Conservation (phyloP, 1,284 basidiomycete species). For the Cystobasidium slooffiae region DNA sequence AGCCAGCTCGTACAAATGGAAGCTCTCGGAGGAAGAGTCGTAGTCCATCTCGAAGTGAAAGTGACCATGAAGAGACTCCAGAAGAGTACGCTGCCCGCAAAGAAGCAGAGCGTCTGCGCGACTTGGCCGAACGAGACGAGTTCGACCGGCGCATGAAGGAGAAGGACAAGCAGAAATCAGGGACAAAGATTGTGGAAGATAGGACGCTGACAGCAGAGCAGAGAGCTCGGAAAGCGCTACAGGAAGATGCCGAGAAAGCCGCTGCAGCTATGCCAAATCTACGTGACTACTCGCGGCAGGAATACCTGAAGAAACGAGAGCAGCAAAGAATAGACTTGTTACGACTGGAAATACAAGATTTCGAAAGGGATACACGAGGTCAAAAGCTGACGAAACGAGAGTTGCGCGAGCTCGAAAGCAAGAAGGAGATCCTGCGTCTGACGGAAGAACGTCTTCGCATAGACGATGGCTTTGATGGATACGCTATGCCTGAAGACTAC, state of each 20-base stretch:
- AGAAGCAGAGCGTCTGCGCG: slow-evolving; percentile 77
- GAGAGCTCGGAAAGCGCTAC: slow-evolving; percentile 75
- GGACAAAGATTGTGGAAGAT: slow-evolving; percentile 87
- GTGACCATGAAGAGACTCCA: slow-evolving; percentile 35
- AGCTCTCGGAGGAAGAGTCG: slow-evolving; percentile 54
- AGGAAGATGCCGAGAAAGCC: slow-evolving; percentile 82
- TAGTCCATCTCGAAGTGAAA: slow-evolving; percentile 29
- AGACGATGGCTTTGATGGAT: slow-evolving; percentile 91
- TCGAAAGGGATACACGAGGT: slow-evolving; percentile 81
- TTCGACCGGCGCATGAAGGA: slow-evolving; percentile 86
- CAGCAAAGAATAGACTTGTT: slow-evolving; percentile 93
- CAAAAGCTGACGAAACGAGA: slow-evolving; percentile 89
- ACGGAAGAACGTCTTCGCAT: slow-evolving; percentile 93
- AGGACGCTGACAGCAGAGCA: slow-evolving; percentile 78
- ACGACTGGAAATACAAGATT: slow-evolving; percentile 88
- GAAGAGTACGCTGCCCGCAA: slow-evolving; percentile 61
- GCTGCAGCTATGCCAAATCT: slow-evolving; percentile 77
- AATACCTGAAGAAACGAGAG: slow-evolving; percentile 95
- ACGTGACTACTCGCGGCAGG: slow-evolving; percentile 82
- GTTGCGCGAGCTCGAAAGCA: slow-evolving; percentile 77
- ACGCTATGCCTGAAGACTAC: slow-evolving; percentile 94
- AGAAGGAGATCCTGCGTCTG: slow-evolving; percentile 87
- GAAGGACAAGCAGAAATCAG: slow-evolving; percentile 81
- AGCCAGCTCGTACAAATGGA: slow-evolving; percentile 58
- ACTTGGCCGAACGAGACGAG: slow-evolving; percentile 84